A percentile compares a stretch with the other conserved stretches of the same genome.
Conservation (phyloP, 2,329 filamentous ascomycete genomes). For the Aureobasidium melanogenum region DNA sequence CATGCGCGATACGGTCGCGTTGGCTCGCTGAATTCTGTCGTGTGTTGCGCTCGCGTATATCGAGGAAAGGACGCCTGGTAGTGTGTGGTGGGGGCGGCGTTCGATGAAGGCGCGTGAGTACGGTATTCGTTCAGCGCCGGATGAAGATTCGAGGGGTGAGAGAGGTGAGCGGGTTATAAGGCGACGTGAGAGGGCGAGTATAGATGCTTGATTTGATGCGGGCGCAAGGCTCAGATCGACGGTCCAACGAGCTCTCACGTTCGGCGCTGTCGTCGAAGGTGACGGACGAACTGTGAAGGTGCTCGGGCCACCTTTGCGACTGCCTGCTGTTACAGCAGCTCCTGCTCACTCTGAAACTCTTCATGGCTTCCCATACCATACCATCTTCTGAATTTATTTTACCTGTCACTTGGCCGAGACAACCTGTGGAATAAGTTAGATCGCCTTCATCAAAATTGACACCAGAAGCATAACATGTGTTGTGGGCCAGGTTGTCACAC, state of each 20-base stretch:
- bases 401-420: neutral
- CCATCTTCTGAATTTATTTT: too few species aligned
- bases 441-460: neutral
- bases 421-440: neutral
- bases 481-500: neutral
- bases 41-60: neutral
- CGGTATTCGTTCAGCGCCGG: neutral
- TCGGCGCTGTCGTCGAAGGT: neutral
- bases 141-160: neutral
- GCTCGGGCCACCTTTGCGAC: neutral
- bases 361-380: neutral
- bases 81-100: neutral
- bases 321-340: neutral
- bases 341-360: neutral
- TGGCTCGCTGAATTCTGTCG: neutral
- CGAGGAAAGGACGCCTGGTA: neutral
- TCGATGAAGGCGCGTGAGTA: neutral
- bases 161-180: neutral
- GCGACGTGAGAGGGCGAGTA: neutral
- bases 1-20: slow-evolving; percentile 8
- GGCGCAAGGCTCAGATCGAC: neutral
- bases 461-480: too few species aligned
- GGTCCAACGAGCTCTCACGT: neutral
- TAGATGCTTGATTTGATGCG: neutral
- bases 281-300: neutral